phyloP scores from a whole-genome alignment of 768 basidiomycete species.

The Mycena sanguinolenta region DNA sequence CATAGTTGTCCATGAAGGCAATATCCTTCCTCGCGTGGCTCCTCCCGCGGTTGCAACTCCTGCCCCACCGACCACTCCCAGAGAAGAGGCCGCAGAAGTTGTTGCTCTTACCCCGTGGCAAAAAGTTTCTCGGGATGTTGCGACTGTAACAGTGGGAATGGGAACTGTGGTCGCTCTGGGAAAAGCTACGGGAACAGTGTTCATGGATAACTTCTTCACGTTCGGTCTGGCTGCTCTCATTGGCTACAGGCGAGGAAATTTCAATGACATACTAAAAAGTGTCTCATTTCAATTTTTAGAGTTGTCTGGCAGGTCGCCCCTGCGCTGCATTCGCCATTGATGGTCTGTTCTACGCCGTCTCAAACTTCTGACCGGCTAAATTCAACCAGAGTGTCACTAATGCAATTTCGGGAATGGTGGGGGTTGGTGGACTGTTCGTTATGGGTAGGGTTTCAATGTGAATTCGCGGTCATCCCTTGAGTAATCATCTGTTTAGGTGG shows the following conservation, averaged over 20 bases:
- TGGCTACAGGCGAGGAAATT: slow-evolving; percentile 52
- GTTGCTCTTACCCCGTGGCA: slow-evolving; percentile 89
- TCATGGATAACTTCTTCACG: slow-evolving; percentile 92
- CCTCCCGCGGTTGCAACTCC: slow-evolving; percentile 72
- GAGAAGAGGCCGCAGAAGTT: slow-evolving; percentile 60
- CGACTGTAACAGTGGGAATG: slow-evolving; percentile 82
- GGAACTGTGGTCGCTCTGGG: slow-evolving; percentile 79
- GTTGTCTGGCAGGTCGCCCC: slow-evolving; percentile 93
- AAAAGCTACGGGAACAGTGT: slow-evolving; percentile 82
- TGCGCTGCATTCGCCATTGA: slow-evolving; percentile 89
- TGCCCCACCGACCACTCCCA: slow-evolving; percentile 55
- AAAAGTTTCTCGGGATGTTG: slow-evolving; percentile 82
- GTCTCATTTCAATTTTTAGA: slow-evolving; percentile 47
- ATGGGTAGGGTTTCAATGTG: slow-evolving; percentile 65
- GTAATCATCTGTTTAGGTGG: slow-evolving; percentile 56
- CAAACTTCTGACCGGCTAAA: slow-evolving; percentile 3
- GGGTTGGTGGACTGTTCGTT: slow-evolving; percentile 87
- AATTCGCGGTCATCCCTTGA: not conserved
- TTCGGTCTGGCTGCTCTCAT: slow-evolving; percentile 90
- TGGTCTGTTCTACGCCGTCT: slow-evolving; percentile 44
- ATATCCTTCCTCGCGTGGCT: slow-evolving; percentile 73
- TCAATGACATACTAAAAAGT: not conserved
- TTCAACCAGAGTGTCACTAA: slow-evolving; percentile 33
- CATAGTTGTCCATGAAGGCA: slow-evolving; percentile 78
- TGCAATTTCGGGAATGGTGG: slow-evolving; percentile 69